Conservation (phyloP, 176 grass and related monocot genomes). For the Carex pumila region DNA sequence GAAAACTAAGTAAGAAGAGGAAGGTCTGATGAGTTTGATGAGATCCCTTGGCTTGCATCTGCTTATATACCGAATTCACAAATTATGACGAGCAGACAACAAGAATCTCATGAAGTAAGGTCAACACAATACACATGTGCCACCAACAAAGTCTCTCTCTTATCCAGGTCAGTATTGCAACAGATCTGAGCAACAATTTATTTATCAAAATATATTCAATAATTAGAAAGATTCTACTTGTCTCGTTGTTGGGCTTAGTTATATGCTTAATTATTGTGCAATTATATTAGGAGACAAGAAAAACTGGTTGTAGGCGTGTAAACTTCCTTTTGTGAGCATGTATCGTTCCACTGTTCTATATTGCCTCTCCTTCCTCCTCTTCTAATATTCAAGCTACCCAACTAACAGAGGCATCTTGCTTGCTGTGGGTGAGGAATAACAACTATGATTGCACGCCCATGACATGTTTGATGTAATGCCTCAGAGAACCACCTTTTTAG, state of each 20-base stretch:
- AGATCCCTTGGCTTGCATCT: background rate
- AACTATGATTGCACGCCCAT: too few relatives aligned
- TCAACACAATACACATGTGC: background rate
- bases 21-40: background rate
- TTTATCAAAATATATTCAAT: background rate
- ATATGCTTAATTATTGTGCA: background rate
- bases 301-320: too few relatives aligned
- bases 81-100: background rate
- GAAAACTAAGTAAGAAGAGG: background rate
- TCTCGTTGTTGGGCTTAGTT: background rate
- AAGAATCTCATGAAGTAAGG: background rate
- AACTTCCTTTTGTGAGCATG: too few relatives aligned
- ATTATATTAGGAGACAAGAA: too few relatives aligned
- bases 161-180: background rate
- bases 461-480: too few relatives aligned
- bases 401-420: too few relatives aligned
- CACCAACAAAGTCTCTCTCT: background rate
- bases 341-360: too few relatives aligned
- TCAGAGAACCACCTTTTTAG: too few relatives aligned
- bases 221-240: background rate
- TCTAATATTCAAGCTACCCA: too few relatives aligned
- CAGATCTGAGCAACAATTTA: background rate
- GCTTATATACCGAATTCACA: conserved; percentile 11
- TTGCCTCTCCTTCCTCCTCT: too few relatives aligned
- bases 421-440: too few relatives aligned